Base-by-base conservation (phyloP, 768 basidiomycete genomes). In the Auricularia cornea region DNA sequence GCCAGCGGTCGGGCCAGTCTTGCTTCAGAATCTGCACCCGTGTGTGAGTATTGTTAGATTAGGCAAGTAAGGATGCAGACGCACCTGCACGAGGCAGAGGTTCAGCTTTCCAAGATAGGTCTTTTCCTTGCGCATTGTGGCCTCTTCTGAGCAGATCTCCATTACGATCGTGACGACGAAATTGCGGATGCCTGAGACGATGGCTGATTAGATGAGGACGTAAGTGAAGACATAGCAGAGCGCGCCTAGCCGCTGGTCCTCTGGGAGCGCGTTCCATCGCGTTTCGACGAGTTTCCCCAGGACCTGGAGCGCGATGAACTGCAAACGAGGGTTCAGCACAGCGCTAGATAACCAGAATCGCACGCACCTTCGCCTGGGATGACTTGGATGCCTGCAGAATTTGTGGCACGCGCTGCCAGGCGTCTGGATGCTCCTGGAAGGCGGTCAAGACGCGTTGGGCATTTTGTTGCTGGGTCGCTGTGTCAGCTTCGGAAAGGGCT, bases 1-100 rank as follows among this genome's bases (percentile, higher is more conserved):
- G 95, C 97, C 97, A 99, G 71, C 97, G 94, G 73, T 97, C 92
- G 29, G 96, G 96, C 97, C 97, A 99, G 74, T 98, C 97, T 80
- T 98, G 97, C 77, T 98, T 99, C 67, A 99, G 80, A 65, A 99
- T 97, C 94, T 99, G 71, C 23, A 60, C 14, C 26, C n/a, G 23
- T 14, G 33, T 29, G 12, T 44, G 63, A 54, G 26, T 5, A 10
- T 38, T 38, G 35, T 8, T 60, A 59, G 60, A 23, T 20, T 11
- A 44, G 16, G 5, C 44, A 63, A 54, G 28, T n/a, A n/a, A n/a
- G n/a, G n/a, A n/a, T n/a, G n/a, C 64, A 59, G 30, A 28, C 65
- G 35, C 62, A 18, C 38, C 44, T 57, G 35, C n/a, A 99, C 93
- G 57, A 99, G 83, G 26, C 95, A 93, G 61, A 99, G 81, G 72